phyloP scores from a whole-genome alignment of 2,329 filamentous ascomycete species.

The Botrytis elliptica region DNA sequence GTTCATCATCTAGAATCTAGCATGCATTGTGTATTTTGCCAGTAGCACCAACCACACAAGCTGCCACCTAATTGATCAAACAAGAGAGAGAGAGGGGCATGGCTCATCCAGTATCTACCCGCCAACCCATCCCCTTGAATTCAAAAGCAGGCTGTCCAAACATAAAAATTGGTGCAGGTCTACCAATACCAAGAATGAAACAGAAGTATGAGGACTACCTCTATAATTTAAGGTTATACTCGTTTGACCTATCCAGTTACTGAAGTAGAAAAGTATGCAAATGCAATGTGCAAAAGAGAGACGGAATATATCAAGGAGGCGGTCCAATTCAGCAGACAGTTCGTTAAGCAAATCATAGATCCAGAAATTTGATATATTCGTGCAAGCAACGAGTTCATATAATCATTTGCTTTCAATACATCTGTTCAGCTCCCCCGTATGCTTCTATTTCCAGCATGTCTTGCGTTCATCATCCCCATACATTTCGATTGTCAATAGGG shows the following conservation, averaged over 20 bases:
- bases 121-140: background rate
- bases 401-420: constrained; percentile 5
- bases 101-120: background rate
- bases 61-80: background rate
- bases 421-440: background rate
- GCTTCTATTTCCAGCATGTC: background rate
- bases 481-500: background rate
- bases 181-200: background rate
- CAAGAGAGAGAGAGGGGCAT: no score
- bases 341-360: background rate
- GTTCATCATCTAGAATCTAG: background rate
- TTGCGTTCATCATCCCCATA: background rate
- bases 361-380: background rate
- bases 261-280: background rate
- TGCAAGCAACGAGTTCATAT: background rate
- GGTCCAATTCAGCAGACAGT: background rate
- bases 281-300: background rate
- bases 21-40: background rate
- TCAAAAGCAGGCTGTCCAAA: background rate
- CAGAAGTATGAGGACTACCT: background rate
- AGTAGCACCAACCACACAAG: background rate
- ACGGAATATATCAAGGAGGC: background rate
- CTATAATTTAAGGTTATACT: background rate
- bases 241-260: background rate
- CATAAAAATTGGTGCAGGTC: background rate